Percentiles rank a stretch among this genome's conserved stretches.
Evolutionary conservation across 345 rosid species (phyloP).

Genomic region (Populus pruinosa): DNA sequence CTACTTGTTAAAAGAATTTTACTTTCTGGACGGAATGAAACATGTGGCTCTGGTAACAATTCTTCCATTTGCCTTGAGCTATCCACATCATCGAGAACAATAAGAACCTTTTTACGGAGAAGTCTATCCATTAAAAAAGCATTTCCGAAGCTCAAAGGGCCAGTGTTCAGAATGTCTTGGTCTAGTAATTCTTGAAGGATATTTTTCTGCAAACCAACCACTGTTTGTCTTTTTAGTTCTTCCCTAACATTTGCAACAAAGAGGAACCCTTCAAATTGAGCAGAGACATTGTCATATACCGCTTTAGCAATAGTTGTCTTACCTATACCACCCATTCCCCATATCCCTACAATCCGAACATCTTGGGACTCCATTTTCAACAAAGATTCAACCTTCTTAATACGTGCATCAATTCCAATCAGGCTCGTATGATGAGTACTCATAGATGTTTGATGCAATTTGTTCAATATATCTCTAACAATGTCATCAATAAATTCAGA

Average conservation of each 20-base stretch:
- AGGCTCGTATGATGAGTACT: neutral
- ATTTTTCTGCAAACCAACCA: neutral
- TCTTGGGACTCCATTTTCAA: too few species aligned
- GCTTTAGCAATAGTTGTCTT: conserved; percentile 13
- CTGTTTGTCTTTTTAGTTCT: neutral
- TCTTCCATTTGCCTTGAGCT: neutral
- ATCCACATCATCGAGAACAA: conserved; percentile 10
- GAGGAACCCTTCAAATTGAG: conserved; percentile 9
- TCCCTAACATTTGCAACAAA: conserved; percentile 9
- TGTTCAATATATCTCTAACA: neutral
- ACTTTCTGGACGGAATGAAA: too few species aligned
- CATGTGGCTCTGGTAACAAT: neutral
- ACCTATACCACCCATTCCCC: too few species aligned
- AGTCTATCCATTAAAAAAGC: neutral
- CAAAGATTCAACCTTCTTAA: neutral
- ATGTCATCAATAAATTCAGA: neutral
- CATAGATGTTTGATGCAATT: neutral
- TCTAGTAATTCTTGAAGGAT: conserved; percentile 5
- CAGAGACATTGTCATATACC: neutral
- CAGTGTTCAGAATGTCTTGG: neutral
- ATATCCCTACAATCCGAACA: too few species aligned
- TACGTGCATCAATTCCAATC: conserved; percentile 10
- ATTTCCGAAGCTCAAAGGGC: neutral
- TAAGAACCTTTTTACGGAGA: neutral
- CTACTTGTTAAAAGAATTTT: too few species aligned